Base-by-base conservation (phyloP, 1,284 basidiomycete genomes). In the Papiliotrema laurentii region DNA sequence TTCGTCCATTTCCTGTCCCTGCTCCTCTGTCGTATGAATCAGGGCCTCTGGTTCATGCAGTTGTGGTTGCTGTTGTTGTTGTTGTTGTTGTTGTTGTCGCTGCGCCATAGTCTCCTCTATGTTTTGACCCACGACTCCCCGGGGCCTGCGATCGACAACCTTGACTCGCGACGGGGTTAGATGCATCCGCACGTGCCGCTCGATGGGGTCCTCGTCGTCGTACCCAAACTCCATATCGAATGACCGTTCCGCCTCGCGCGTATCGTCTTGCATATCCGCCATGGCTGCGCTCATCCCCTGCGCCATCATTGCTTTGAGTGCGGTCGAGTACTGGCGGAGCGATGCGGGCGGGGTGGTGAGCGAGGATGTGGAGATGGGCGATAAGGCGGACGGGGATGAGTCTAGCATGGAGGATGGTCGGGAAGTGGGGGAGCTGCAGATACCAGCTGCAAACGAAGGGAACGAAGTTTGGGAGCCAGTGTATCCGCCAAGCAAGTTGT, bases 141-240 rank as follows among this genome's bases (percentile, higher is more conserved):
- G 36, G 24, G 13, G 25, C 31, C 19, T 11, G 7, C 16, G 34
- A 31, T 42, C 22, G 11, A 41, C 10, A 6, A 19, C n/a, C 18
- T 7, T 34, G 43, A 19, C 34, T 36, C 18, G 46, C 51, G 16
- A 47, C 21, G 58, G 58, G 16, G 60, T 58, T 13, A 59, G 49
- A 19, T 51, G 45, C 22, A 60, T 45, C 33, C 40, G 43, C 19
- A 59, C 60, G 39, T 61, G 58, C 16, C 54, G 31, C 13, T 61
- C 63, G 19, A 65, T 60, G 5, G 63, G 63, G 49, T 65, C 58
- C 31, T 62, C 59, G 28, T 63, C 59, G n/a, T 16, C 16, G 47
- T 62, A 59, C 35, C 56, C 58, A 49, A 58, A 60, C 22, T 54
- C 51, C 16, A 41, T 46, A 37, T 56, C 55, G 24, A 54, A 54